Conservation (phyloP, 108 stramenopile genomes). For the Epipyxis sp. region DNA sequence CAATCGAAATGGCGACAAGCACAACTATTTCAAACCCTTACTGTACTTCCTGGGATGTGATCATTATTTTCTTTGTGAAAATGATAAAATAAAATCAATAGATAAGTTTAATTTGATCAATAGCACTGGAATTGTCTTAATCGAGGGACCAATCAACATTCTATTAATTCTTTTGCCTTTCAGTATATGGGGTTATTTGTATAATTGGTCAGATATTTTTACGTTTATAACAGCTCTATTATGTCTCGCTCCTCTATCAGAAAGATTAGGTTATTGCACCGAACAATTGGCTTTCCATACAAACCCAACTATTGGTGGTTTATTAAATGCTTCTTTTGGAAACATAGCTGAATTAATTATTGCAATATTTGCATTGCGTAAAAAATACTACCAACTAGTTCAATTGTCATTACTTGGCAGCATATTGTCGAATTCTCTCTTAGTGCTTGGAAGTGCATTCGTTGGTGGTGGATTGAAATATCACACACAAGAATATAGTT, state of each 20-base stretch:
- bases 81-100: not conserved
- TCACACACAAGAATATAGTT: not conserved
- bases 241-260: conserved; percentile 84
- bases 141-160: conserved; percentile 59
- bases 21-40: too few relatives aligned
- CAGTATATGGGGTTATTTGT: conserved; percentile 56
- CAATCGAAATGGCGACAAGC: too few relatives aligned
- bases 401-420: conserved; percentile 91
- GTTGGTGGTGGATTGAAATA: not conserved
- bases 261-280: conserved; percentile 87
- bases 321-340: conserved; percentile 94
- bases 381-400: conserved; percentile 81
- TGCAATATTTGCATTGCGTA: conserved; percentile 72
- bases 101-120: not conserved
- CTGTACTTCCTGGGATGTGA: too few relatives aligned
- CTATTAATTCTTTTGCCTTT: conserved; percentile 67
- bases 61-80: too few relatives aligned
- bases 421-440: conserved; percentile 84
- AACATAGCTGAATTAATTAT: conserved; percentile 90
- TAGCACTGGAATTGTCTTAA: conserved; percentile 42
- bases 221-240: conserved; percentile 85
- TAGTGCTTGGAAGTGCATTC: conserved; percentile 62
- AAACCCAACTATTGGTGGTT: conserved; percentile 84
- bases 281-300: conserved; percentile 93
- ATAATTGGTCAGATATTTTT: conserved; percentile 58